Base-by-base conservation (phyloP, 2,329 filamentous ascomycete genomes). In the Basipetospora chlamydospora region DNA sequence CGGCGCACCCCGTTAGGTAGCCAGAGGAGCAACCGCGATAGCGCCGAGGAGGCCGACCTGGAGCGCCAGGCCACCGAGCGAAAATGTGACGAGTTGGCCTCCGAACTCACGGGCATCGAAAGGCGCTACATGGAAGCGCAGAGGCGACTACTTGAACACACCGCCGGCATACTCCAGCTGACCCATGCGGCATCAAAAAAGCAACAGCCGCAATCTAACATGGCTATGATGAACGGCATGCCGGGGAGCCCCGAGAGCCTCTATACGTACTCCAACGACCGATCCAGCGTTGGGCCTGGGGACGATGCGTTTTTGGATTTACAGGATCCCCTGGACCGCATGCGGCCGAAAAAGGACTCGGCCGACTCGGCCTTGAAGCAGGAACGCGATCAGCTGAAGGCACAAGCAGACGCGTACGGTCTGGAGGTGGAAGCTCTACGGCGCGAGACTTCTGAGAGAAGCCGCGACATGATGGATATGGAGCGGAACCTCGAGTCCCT, bases 81-180 rank as follows among this genome's bases (percentile, higher is more conserved):
- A 46, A 88, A 82, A 55, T 92, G 88, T 47, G 85, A 95, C 46
- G 81, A 90, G 41, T 62, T 96, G 39, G 77, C 86, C 3, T 66
- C 77, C 28, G 84, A 94, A 48, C 62, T 96, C 26, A 84, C 82
- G 60, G 70, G 71, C 41, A 62, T 93, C 39, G 84, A 95, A 56
- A 82, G 81, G 54, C 66, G 80, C 45, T 63, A 80, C 41, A 77
- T 85, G 60, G 70, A 80, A 40, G 71, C 83, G 7, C 82, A 92
- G 49, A 73, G 72, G 47, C 73, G 76, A 42, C 61, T 98, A 30
- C 62, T 96, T 35, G 77, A 88, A 54, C 90, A 98, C 54, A 96
- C 88, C 0, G 87, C 90, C 11, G 88, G 84, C 30, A 83, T 98
- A 26, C 62, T 98, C 37, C 86, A 94, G 52, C 71, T 93, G 55